Evolutionary conservation across 257 asterid species (phyloP), one percentile per base, ranked within the genome.

Genomic region (Solanum appendiculatum): DNA sequence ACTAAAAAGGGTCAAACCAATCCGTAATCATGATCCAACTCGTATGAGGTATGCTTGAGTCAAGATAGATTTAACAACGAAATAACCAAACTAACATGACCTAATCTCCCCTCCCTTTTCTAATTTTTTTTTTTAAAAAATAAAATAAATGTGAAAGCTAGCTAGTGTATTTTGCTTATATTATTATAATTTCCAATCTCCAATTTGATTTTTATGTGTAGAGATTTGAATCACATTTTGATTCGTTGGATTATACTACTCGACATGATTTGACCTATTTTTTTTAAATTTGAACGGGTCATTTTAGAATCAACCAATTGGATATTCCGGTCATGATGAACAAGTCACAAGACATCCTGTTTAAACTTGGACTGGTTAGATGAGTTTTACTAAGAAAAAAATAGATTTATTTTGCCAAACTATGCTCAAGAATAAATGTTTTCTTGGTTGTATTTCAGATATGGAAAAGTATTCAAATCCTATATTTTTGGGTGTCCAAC

Each of bases 401-500:
- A 18, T n/a, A 85, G 4, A 18, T 73, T 73, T 3, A 11, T 37
- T 51, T 34, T 70, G 0, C 4, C 27, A 7, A 12, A 27, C 21
- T 2, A 7, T 27, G 37, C 74, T 66, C 36, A 66, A 66, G 36
- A 27, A 9, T 29, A 13, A 11, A 16, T 13, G 11, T 40, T 3
- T 12, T 86, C 23, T 40, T 29, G 3, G 1, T 48, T 1, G 6
- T 5, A 11, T 8, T 12, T n/a, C 78, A 95, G 98, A 87, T 96
- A 94, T 48, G 99, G 98, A 21, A 89, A 66, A 1, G 91, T 96
- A 21, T 96, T 94, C 90, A 92, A 89, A 89, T 92, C 98, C 16
- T 93, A 95, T 82, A 91, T 96, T 0, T 96, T 96, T 42, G 96
- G 98, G 1, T 73, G 87, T 16, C 97, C 95, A 9, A 94, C 99